These are phyloP conservation scores for Naematelia encephala DNA, from an alignment of 768 basidiomycete species.

Conservation along the genomic window DNA sequence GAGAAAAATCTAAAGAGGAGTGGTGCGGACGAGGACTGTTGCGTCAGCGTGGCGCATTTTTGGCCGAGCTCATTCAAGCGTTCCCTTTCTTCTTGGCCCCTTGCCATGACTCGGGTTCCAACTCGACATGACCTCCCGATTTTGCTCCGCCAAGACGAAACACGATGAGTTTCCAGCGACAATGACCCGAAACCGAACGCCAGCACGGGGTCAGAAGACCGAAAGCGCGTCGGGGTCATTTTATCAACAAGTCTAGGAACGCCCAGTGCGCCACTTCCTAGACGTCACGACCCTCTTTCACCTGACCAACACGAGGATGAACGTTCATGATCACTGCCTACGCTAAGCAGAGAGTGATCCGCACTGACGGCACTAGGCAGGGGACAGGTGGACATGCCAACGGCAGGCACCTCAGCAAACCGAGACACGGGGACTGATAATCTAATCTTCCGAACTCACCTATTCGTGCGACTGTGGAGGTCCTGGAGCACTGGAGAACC, in stretches of 20 bases:
- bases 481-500: too few relatives aligned
- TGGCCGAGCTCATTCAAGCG: neutral
- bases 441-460: neutral
- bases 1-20: neutral
- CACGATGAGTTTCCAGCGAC: neutral
- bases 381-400: too few relatives aligned
- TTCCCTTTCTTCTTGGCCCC: neutral
- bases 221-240: neutral
- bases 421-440: conserved; percentile 4
- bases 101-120: neutral
- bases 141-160: too few relatives aligned
- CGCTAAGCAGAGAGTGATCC: neutral
- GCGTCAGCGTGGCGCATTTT: neutral
- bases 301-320: neutral
- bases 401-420: too few relatives aligned
- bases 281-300: neutral
- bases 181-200: neutral
- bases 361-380: neutral
- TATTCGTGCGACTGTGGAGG: too few relatives aligned
- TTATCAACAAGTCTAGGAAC: too few relatives aligned
- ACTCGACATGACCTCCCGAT: neutral
- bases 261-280: neutral
- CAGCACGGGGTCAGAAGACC: neutral
- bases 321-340: neutral
- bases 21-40: neutral